Evolutionary conservation across 2,329 filamentous ascomycete species (phyloP).

Genomic region (Pleomassaria siparia): DNA sequence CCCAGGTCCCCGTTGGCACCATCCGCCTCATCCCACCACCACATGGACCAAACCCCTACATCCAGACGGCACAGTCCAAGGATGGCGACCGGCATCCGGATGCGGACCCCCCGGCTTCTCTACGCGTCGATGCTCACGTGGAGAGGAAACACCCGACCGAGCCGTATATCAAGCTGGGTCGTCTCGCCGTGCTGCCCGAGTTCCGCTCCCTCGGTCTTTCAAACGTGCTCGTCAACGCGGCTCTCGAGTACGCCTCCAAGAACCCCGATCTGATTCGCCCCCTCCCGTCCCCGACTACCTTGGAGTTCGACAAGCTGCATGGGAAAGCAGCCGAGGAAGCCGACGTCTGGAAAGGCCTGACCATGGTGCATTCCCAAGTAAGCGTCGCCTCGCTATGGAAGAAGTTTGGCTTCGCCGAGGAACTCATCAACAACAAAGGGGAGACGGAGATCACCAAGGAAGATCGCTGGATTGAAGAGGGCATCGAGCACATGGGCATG

Average conservation of each 20-base stretch:
- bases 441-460: slow-evolving; percentile 34
- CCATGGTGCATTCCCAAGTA: slow-evolving; percentile 79
- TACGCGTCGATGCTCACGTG: slow-evolving; percentile 18
- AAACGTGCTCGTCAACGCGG: slow-evolving; percentile 65
- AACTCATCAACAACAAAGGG: slow-evolving; percentile 61
- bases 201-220: slow-evolving; percentile 69
- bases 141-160: slow-evolving; percentile 62
- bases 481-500: slow-evolving; percentile 85
- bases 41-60: slow-evolving; percentile 64
- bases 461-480: slow-evolving; percentile 73
- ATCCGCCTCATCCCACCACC: slow-evolving; percentile 82
- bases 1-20: slow-evolving; percentile 66
- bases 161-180: slow-evolving; percentile 79
- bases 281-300: slow-evolving; percentile 39
- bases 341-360: slow-evolving; percentile 69
- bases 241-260: slow-evolving; percentile 65
- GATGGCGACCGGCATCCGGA: slow-evolving; percentile 33
- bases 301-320: slow-evolving; percentile 49
- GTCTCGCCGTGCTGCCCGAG: slow-evolving; percentile 68
- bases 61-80: slow-evolving; percentile 19
- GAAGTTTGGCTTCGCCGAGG: slow-evolving; percentile 72
- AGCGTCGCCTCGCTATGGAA: slow-evolving; percentile 66
- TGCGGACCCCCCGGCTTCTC: slow-evolving; percentile 23
- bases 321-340: slow-evolving; percentile 41
- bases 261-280: slow-evolving; percentile 56